These are phyloP conservation scores for Ammopiptanthus mongolicus DNA, from an alignment of 306 rosid species.

Conservation along the genomic window DNA sequence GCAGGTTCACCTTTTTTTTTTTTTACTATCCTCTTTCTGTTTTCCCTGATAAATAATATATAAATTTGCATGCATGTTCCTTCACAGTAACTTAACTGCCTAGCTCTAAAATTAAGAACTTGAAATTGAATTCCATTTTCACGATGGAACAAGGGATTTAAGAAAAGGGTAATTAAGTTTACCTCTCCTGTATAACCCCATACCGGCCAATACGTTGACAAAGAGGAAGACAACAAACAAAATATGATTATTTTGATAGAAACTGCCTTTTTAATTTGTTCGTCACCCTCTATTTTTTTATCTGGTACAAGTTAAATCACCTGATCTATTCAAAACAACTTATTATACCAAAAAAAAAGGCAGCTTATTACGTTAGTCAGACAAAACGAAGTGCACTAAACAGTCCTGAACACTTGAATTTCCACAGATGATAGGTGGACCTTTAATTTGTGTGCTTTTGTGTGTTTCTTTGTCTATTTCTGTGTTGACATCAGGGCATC, in stretches of 20 bases:
- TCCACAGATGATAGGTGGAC: not conserved
- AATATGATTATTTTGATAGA: not conserved
- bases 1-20: slow-evolving; percentile 48
- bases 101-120: not conserved
- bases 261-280: not conserved
- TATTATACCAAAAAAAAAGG: not conserved
- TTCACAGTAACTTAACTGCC: not conserved
- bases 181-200: not conserved
- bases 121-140: not conserved
- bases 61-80: not conserved
- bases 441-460: not conserved
- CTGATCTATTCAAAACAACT: not conserved
- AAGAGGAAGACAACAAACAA: not conserved
- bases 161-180: not conserved
- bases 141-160: not conserved
- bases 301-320: not conserved
- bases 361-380: not conserved
- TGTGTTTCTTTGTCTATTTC: not conserved
- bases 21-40: not conserved
- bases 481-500: not conserved
- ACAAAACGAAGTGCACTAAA: slow-evolving; percentile 7
- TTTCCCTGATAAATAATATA: not conserved
- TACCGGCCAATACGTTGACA: not conserved
- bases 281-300: not conserved
- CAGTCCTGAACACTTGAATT: not conserved